Evolutionary conservation across 176 grass and related monocot species (phyloP).

Genomic region (Melocanna baccifera): DNA sequence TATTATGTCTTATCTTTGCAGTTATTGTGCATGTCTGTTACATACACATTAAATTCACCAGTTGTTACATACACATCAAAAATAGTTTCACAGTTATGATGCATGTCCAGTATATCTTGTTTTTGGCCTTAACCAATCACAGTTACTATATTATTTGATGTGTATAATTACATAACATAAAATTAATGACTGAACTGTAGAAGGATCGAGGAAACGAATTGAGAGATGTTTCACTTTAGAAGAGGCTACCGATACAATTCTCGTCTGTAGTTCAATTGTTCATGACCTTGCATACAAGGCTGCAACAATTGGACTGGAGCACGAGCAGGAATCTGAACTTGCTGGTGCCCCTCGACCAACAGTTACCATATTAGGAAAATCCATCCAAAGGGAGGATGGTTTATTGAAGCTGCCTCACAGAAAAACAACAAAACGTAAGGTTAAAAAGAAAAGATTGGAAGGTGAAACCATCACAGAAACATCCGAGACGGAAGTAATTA

Average conservation of each 20-base stretch:
- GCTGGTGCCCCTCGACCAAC: slow-evolving; percentile 24
- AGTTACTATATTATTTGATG: slow-evolving; percentile 11
- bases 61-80: neutral
- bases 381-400: slow-evolving; percentile 38
- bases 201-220: slow-evolving; percentile 44
- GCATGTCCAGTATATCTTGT: neutral
- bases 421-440: slow-evolving; percentile 49
- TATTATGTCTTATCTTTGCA: neutral
- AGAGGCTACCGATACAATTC: slow-evolving; percentile 79
- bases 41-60: neutral
- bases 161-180: slow-evolving; percentile 15
- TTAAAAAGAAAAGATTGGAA: slow-evolving; percentile 85
- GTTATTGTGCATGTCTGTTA: neutral
- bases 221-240: slow-evolving; percentile 77
- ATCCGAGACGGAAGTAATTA: slow-evolving; percentile 5
- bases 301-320: slow-evolving; percentile 64
- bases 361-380: slow-evolving; percentile 43
- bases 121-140: slow-evolving; percentile 3
- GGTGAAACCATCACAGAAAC: slow-evolving; percentile 30
- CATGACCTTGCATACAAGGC: slow-evolving; percentile 73
- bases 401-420: slow-evolving; percentile 38
- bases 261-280: slow-evolving; percentile 83
- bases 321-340: slow-evolving; percentile 37
- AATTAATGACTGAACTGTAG: slow-evolving; percentile 29
- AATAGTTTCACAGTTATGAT: neutral